Evolutionary conservation across 2,329 filamentous ascomycete species (phyloP).

Genomic region (Colletotrichum liaoningense): DNA sequence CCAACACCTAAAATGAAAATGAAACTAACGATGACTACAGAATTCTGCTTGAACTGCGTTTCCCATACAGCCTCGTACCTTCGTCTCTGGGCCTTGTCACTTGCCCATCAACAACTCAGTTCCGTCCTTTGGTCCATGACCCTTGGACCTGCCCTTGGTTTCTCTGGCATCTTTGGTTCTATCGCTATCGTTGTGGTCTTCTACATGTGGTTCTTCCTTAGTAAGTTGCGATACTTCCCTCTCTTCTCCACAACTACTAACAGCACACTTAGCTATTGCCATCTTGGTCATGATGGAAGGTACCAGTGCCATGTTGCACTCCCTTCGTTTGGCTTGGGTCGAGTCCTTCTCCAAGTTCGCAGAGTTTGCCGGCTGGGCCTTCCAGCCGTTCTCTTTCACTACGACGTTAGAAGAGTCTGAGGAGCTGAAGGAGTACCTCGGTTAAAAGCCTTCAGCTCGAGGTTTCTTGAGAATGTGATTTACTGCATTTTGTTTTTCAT

Average conservation of each 20-base stretch:
- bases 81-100: constrained; percentile 95
- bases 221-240: constrained; percentile 45
- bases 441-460: constrained; percentile 45
- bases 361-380: constrained; percentile 88
- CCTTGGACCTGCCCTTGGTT: constrained; percentile 78
- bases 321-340: constrained; percentile 92
- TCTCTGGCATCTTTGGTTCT: constrained; percentile 75
- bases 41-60: constrained; percentile 99
- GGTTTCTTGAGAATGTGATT: background rate
- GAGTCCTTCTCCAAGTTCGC: constrained; percentile 99
- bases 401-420: constrained; percentile 86
- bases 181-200: constrained; percentile 87
- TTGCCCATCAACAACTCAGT: constrained; percentile 97
- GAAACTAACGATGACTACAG: constrained; percentile 58
- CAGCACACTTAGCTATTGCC: constrained; percentile 50
- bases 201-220: constrained; percentile 90
- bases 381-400: constrained; percentile 90
- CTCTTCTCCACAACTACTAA: background rate
- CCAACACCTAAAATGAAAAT: background rate
- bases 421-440: constrained; percentile 66
- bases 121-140: constrained; percentile 98
- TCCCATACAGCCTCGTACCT: constrained; percentile 99
- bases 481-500: constrained; percentile 28
- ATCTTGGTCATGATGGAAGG: constrained; percentile 95
- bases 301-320: constrained; percentile 95